Evolutionary conservation across 1,139 yeast species (phyloP).

Genomic region (Diutina mesorugosa): DNA sequence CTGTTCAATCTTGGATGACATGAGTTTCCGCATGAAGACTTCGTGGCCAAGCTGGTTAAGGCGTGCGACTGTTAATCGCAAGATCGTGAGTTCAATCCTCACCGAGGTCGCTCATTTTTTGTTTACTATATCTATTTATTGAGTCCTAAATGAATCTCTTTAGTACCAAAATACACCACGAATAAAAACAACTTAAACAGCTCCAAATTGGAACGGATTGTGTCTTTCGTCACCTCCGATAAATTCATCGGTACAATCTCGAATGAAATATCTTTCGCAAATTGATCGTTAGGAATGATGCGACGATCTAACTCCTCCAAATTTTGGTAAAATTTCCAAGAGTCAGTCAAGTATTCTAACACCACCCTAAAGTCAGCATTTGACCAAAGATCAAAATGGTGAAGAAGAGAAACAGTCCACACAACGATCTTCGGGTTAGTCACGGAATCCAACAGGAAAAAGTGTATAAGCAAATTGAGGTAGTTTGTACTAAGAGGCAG

Average conservation of each 20-base stretch:
- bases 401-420: neutral
- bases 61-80: neutral
- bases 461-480: neutral
- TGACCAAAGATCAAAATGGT: neutral
- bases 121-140: no score
- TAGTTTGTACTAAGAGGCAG: neutral
- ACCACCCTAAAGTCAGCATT: neutral
- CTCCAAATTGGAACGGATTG: neutral
- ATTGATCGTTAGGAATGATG: neutral
- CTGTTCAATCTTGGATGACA: no score
- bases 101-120: neutral
- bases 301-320: neutral
- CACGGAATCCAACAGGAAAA: neutral
- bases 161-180: neutral
- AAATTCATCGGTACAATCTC: neutral
- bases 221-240: neutral
- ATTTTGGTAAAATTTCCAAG: neutral
- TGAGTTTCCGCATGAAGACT: neutral
- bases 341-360: neutral
- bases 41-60: neutral
- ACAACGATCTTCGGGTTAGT: neutral
- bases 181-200: neutral
- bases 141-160: neutral
- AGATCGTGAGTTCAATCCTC: neutral
- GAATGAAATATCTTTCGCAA: neutral